Conservation (phyloP, 441 rosid species). For the Gossypium gossypioides region DNA sequence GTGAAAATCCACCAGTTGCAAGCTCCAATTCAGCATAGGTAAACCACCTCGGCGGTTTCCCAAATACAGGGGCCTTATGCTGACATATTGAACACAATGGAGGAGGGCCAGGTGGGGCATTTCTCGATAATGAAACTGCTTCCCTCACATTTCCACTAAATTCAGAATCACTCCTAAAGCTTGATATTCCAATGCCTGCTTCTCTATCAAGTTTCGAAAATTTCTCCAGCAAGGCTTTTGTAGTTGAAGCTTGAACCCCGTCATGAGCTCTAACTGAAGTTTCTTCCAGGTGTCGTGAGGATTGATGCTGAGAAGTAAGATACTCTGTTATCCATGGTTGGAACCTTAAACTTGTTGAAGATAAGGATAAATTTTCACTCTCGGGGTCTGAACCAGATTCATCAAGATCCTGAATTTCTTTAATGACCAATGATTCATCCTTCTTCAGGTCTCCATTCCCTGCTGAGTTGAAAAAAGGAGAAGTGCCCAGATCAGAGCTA, state of each 20-base stretch:
- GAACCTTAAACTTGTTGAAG: slow-evolving; percentile 64
- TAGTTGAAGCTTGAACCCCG: slow-evolving; percentile 36
- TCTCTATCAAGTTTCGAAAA: slow-evolving; percentile 60
- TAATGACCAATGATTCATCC: slow-evolving; percentile 39
- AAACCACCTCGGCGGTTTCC: slow-evolving; percentile 95
- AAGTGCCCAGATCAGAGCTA: slow-evolving; percentile 83
- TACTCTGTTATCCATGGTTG: slow-evolving; percentile 72
- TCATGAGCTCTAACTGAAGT: slow-evolving; percentile 37
- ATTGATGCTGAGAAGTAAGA: slow-evolving; percentile 35
- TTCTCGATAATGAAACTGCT: slow-evolving; percentile 70
- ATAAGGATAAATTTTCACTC: slow-evolving; percentile 50
- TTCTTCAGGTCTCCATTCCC: slow-evolving; percentile 53
- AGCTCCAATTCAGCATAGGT: slow-evolving; percentile 79
- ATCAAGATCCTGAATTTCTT: slow-evolving; percentile 43
- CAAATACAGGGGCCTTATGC: slow-evolving; percentile 91
- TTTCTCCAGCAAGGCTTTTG: slow-evolving; percentile 59
- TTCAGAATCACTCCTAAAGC: slow-evolving; percentile 47
- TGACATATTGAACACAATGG: slow-evolving; percentile 94
- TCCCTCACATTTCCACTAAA: slow-evolving; percentile 76
- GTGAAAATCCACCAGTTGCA: slow-evolving; percentile 90
- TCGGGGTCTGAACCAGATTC: slow-evolving; percentile 78
- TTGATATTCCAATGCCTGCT: slow-evolving; percentile 42
- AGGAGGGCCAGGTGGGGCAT: slow-evolving; percentile 80
- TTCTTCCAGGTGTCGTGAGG: slow-evolving; percentile 40
- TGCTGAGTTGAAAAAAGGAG: slow-evolving; percentile 63